phyloP scores from a whole-genome alignment of 768 basidiomycete genomes.

The Cubamyces lactineus region DNA sequence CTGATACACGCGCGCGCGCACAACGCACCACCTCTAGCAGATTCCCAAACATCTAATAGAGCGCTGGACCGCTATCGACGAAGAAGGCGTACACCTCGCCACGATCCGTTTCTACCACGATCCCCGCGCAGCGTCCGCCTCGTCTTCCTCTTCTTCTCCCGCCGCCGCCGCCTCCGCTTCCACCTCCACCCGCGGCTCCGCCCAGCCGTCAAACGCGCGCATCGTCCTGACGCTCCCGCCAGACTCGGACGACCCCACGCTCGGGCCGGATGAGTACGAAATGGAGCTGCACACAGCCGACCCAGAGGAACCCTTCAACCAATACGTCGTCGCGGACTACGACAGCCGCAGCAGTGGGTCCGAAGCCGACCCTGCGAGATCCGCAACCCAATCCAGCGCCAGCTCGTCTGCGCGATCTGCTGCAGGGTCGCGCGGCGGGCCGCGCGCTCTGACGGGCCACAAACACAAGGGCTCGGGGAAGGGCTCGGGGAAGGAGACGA shows the following conservation, averaged over 20 bases:
- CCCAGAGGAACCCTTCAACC: constrained; percentile 59
- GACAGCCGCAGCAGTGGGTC: constrained; percentile 34
- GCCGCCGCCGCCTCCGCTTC: constrained; percentile 39
- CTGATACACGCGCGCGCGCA: neutral
- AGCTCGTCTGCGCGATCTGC: too few species aligned
- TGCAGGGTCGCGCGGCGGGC: too few species aligned
- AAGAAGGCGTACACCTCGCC: constrained; percentile 76
- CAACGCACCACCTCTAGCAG: constrained; percentile 40
- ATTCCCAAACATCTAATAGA: constrained; percentile 84
- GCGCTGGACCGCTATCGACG: constrained; percentile 71
- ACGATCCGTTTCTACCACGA: constrained; percentile 75
- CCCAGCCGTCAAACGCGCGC: constrained; percentile 39
- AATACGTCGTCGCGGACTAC: constrained; percentile 77
- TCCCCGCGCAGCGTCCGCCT: constrained; percentile 25
- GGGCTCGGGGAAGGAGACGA: constrained; percentile 29
- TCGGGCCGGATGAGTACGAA: constrained; percentile 65
- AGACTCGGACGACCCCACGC: constrained; percentile 47
- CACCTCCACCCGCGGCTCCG: constrained; percentile 18
- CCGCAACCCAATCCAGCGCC: too few species aligned
- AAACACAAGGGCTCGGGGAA: neutral
- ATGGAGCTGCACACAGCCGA: constrained; percentile 80
- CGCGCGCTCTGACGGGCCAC: neutral
- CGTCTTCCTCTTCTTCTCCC: neutral
- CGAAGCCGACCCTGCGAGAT: too few species aligned
- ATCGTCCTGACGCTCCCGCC: constrained; percentile 68